phyloP scores from a whole-genome alignment of 176 grass and related monocot genomes.

The Alopecurus myosuroides region DNA sequence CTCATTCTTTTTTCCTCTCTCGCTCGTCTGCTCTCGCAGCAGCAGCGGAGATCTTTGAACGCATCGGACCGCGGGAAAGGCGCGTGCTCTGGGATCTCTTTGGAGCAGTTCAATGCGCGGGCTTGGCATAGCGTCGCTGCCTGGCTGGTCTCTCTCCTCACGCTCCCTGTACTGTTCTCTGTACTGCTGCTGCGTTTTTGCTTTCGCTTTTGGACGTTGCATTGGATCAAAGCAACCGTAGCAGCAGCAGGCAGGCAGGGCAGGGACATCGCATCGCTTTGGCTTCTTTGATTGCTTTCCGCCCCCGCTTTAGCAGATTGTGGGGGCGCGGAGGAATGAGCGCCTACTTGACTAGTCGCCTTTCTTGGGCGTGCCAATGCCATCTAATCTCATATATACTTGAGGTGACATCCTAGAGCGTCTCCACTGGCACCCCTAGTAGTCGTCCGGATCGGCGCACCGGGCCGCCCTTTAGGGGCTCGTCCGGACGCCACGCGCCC shows the following conservation, averaged over 20 bases:
- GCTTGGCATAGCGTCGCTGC: constrained; percentile 4
- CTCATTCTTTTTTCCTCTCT: constrained; percentile 10
- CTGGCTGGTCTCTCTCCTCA: neutral
- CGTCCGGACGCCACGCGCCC: no score
- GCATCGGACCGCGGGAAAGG: constrained; percentile 91
- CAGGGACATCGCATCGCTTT: constrained; percentile 33
- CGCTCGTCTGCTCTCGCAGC: neutral
- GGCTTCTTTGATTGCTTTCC: constrained; percentile 48
- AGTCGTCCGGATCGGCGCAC: no score
- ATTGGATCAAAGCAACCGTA: constrained; percentile 74
- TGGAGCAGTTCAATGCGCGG: constrained; percentile 45
- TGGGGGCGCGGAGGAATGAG: constrained; percentile 44
- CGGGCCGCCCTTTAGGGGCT: no score
- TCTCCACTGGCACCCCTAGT: no score
- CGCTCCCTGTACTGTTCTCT: neutral
- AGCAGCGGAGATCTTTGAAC: constrained; percentile 65
- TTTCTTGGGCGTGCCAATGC: constrained; percentile 41
- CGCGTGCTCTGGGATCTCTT: constrained; percentile 51
- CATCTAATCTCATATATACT: no score
- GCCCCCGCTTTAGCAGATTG: constrained; percentile 35
- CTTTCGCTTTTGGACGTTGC: constrained; percentile 71
- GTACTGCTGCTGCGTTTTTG: neutral
- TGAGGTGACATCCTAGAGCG: no score
- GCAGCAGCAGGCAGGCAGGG: constrained; percentile 6
- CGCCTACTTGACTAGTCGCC: constrained; percentile 35